Evolutionary conservation across 805 yeast genomes (phyloP).

Genomic region (Kurtzmaniella cleridarum): DNA sequence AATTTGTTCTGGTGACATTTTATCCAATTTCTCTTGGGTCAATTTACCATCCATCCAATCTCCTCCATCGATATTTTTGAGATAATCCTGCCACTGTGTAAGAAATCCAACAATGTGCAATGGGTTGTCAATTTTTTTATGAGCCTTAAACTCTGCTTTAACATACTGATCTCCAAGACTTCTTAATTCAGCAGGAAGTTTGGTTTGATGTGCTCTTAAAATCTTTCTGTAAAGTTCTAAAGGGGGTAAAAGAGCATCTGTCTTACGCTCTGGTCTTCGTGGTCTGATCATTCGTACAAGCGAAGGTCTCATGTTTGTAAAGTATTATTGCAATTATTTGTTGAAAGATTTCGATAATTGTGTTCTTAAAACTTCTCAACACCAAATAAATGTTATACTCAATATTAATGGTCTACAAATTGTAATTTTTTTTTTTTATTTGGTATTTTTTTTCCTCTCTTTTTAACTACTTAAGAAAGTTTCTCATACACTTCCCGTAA

Average conservation of each 20-base stretch:
- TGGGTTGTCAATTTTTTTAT: slow-evolving; percentile 78
- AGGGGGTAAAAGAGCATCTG: slow-evolving; percentile 69
- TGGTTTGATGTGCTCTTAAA: slow-evolving; percentile 65
- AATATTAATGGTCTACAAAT: no score
- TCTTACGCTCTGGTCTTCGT: slow-evolving; percentile 35
- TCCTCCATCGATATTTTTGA: slow-evolving; percentile 48
- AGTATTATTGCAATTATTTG: not conserved
- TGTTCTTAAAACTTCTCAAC: no score
- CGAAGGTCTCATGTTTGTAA: slow-evolving; percentile 30
- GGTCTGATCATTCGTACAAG: slow-evolving; percentile 30
- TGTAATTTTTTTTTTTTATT: no score
- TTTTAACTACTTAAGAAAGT: no score
- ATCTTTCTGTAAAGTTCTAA: slow-evolving; percentile 71
- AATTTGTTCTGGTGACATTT: slow-evolving; percentile 87
- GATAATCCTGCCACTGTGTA: slow-evolving; percentile 89
- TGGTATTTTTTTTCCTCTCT: not conserved
- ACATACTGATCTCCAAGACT: slow-evolving; percentile 87
- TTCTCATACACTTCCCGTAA: no score
- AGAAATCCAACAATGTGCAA: slow-evolving; percentile 89
- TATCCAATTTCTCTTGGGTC: slow-evolving; percentile 60
- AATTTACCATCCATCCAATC: slow-evolving; percentile 42
- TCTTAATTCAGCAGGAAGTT: slow-evolving; percentile 65
- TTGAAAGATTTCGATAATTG: no score
- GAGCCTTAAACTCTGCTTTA: slow-evolving; percentile 83
- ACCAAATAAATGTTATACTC: no score